Evolutionary conservation across 23 red algal species (phyloP), one percentile per base, ranked within the genome.

Genomic region (Pyropia haitanensis): DNA sequence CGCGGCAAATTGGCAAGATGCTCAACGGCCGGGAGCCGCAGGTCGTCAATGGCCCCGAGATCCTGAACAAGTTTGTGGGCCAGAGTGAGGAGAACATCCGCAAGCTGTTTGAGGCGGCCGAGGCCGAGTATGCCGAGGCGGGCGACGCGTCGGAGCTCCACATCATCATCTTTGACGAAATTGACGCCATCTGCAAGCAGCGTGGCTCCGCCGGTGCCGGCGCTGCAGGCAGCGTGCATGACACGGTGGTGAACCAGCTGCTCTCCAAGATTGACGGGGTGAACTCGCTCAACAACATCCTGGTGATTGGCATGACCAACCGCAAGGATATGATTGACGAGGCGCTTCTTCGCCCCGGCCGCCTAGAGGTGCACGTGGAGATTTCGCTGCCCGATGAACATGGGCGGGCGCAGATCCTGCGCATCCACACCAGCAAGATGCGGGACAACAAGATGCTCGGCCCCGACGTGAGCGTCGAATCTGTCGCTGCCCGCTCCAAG

Each of bases 131-230:
- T 64, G 61, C 61, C 20, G 63, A 76, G 33, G 58, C 75, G 55
- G 84, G 84, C 3, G 92, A 96, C 49, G 52, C 71, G 31, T 82
- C 83, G 17, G 92, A 96, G 57, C 73, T 96, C 18, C 92, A 96
- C 64, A 96, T 96, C 29, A 84, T 96, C 31, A 90, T 96, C 63
- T 96, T 96, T 61, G 92, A 96, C 49, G 92, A 96, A 53, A 96
- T 96, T 51, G 92, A 96, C 67, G 92, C 92, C 53, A 96, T 96
- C n/a, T 96, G 92, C 82, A 96, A 96, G 65, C 83, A 96, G 49
- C 79, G 92, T 20, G 92, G 92, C 21, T 88, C 80, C 60, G 70
- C 81, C 17, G 80, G 92, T 34, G 92, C 85, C 20, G 83, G 84
- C 14, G 75, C 80, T 23, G 39, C 39, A 10, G 39, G 39, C 39